These are phyloP conservation scores for Porcisia hertigi DNA, from an alignment of 208 protist species.

Conservation along the genomic window DNA sequence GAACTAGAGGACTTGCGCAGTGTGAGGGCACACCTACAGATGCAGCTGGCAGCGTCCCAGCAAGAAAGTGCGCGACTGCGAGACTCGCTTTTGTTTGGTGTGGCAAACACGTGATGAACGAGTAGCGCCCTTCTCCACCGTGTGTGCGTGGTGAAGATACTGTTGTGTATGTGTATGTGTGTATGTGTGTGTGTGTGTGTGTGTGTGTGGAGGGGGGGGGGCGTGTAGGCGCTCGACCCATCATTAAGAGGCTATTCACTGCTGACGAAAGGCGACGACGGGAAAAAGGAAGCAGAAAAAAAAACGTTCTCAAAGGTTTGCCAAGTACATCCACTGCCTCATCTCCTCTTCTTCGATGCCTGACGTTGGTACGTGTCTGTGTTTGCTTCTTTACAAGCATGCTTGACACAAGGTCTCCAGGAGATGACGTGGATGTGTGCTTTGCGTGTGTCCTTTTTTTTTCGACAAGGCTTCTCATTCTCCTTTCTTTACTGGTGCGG, in stretches of 20 bases:
- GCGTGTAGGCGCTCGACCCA: not conserved
- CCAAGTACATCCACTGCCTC: not conserved
- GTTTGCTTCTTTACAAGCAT: not conserved
- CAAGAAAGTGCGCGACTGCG: conserved; percentile 29
- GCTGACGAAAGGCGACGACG: not conserved
- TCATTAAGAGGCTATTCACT: not conserved
- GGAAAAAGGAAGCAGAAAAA: not conserved
- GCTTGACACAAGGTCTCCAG: not conserved
- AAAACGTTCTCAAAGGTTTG: not conserved
- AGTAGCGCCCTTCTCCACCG: not conserved
- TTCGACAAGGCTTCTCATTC: not conserved
- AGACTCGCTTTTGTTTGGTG: conserved; percentile 24
- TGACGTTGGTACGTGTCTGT: not conserved
- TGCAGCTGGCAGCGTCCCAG: conserved; percentile 36
- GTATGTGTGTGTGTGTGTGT: not conserved
- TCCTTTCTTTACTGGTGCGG: not conserved
- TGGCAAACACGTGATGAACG: not conserved
- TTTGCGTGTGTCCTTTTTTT: not conserved
- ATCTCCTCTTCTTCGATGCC: not conserved
- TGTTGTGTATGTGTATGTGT: no score
- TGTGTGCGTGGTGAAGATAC: no score
- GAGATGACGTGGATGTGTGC: not conserved
- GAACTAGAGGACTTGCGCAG: conserved; percentile 27
- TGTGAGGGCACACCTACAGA: conserved; percentile 41
- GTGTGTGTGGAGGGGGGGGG: no score